Evolutionary conservation across 1,284 basidiomycete species (phyloP).

Genomic region (Termitomyces sp.): DNA sequence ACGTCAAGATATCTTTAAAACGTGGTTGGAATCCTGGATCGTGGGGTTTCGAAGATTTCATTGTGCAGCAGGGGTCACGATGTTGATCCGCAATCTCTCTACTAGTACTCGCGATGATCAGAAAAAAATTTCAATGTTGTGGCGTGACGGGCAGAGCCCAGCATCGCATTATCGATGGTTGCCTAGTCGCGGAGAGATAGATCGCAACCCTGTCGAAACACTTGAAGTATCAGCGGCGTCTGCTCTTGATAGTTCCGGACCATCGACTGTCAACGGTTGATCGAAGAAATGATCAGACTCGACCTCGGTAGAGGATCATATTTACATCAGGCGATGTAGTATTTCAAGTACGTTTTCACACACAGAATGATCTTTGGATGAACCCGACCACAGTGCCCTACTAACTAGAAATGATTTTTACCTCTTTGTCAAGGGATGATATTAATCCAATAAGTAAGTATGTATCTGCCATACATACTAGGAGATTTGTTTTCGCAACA

Average conservation of each 20-base stretch:
- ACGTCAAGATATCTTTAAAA: conserved; percentile 13
- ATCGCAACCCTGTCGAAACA: neutral
- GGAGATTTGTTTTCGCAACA: too few species aligned
- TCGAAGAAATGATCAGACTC: neutral
- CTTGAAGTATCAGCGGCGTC: neutral
- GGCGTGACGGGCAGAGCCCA: neutral
- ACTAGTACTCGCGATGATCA: neutral
- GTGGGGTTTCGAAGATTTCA: conserved; percentile 1
- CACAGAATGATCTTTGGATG: too few species aligned
- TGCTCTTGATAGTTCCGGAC: neutral
- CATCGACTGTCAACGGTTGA: neutral
- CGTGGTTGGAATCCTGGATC: conserved; percentile 1
- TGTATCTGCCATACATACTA: too few species aligned
- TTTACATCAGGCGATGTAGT: neutral
- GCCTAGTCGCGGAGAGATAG: neutral
- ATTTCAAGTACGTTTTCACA: too few species aligned
- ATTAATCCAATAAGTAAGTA: too few species aligned
- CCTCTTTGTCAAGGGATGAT: too few species aligned
- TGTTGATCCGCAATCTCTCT: conserved; percentile 2
- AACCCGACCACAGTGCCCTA: too few species aligned
- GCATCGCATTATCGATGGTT: neutral
- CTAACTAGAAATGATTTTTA: too few species aligned
- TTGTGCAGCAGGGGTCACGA: conserved; percentile 2
- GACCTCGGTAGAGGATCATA: neutral
- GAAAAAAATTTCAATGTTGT: neutral